These are phyloP conservation scores for Lizonia empirigonia DNA, from an alignment of 2,329 filamentous ascomycete genomes.

Conservation along the genomic window DNA sequence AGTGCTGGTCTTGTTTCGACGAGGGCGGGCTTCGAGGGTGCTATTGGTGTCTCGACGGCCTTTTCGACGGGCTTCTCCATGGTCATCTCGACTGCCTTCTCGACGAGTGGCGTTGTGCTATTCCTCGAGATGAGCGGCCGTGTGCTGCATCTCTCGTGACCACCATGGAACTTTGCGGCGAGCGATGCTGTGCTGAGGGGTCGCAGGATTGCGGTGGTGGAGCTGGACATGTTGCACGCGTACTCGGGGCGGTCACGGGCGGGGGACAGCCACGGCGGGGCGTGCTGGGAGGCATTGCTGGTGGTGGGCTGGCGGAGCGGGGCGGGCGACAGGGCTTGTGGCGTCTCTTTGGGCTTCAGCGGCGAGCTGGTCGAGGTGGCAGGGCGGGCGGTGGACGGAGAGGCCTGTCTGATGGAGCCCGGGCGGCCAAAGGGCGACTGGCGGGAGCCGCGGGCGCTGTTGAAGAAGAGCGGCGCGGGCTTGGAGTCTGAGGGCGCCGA, in stretches of 20 bases:
- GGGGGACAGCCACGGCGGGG: conserved; percentile 40
- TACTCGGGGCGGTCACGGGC: conserved; percentile 3
- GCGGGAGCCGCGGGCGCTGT: conserved; percentile 43
- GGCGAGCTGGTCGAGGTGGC: conserved; percentile 51
- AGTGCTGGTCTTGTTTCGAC: neutral
- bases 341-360: conserved; percentile 44
- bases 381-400: conserved; percentile 48
- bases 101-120: conserved; percentile 32
- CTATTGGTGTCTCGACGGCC: neutral
- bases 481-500: conserved; percentile 47
- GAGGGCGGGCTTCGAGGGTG: neutral
- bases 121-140: conserved; percentile 3
- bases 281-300: conserved; percentile 43
- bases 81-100: conserved; percentile 29
- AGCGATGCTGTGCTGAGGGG: conserved; percentile 41
- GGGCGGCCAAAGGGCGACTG: conserved; percentile 54
- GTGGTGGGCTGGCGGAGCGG: conserved; percentile 40
- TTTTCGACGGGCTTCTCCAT: neutral
- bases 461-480: conserved; percentile 53
- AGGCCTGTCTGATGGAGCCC: conserved; percentile 47
- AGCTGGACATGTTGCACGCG: conserved; percentile 21
- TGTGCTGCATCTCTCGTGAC: conserved; percentile 34
- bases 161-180: conserved; percentile 47
- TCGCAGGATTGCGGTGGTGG: conserved; percentile 29
- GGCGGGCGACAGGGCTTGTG: conserved; percentile 35